phyloP scores from a whole-genome alignment of 768 basidiomycete genomes.

The Rhodotorula graminis region DNA sequence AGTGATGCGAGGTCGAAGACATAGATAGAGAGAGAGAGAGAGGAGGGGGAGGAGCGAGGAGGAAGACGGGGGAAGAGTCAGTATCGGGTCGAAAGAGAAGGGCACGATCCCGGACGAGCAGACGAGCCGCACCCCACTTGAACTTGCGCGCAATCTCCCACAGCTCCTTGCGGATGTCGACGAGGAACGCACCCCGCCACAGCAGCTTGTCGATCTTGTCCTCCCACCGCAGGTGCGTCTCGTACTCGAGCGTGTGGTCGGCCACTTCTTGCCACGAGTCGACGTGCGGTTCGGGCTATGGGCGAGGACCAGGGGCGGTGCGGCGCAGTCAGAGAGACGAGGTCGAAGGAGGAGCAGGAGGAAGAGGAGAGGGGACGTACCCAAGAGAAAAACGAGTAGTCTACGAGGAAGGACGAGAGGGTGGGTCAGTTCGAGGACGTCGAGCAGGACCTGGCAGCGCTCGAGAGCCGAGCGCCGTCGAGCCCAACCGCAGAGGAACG shows the following conservation, averaged over 20 bases:
- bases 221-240: constrained; percentile 23
- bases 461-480: no score
- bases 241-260: constrained; percentile 25
- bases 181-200: constrained; percentile 33
- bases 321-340: no score
- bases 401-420: background rate
- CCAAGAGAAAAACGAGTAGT: constrained; percentile 26
- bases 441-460: no score
- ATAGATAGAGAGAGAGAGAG: background rate
- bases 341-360: no score
- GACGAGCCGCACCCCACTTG: constrained; percentile 19
- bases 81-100: no score
- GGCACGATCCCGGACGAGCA: no score
- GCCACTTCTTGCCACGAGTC: constrained; percentile 23
- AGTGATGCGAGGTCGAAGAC: background rate
- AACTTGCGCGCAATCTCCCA: constrained; percentile 12
- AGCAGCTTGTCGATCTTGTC: constrained; percentile 35
- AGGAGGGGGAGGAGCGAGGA: background rate
- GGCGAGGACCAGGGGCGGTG: no score
- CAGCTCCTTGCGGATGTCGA: constrained; percentile 34
- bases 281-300: constrained; percentile 29
- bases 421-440: no score
- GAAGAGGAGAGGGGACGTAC: no score
- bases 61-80: background rate
- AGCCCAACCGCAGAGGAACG: no score